These are phyloP conservation scores for Sisymbrium altissimum DNA, from an alignment of 345 rosid genomes.

Conservation along the genomic window DNA sequence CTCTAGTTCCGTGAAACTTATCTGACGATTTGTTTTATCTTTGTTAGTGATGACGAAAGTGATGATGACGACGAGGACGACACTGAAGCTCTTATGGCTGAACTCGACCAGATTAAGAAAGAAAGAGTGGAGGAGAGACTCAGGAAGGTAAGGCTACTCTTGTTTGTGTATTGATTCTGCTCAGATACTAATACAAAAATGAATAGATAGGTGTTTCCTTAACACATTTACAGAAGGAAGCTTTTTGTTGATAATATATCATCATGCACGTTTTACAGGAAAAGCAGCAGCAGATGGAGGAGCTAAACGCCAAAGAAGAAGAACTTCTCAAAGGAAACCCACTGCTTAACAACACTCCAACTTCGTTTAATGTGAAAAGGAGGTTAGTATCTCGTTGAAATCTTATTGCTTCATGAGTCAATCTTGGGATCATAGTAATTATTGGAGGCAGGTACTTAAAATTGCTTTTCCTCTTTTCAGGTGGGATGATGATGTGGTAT, in stretches of 20 bases:
- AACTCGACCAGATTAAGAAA: constrained; percentile 93
- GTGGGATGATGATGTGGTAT: constrained; percentile 99
- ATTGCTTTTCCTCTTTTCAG: constrained; percentile 32
- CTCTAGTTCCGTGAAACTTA: neutral
- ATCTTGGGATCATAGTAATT: neutral
- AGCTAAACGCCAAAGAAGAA: constrained; percentile 81
- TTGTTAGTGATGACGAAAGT: constrained; percentile 44
- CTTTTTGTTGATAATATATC: neutral
- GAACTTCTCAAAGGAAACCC: constrained; percentile 96
- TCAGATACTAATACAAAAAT: constrained; percentile 1
- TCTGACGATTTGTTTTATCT: constrained; percentile 5
- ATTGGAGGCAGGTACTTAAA: neutral
- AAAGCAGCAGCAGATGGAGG: constrained; percentile 65
- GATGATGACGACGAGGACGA: constrained; percentile 78
- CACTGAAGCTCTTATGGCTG: constrained; percentile 88
- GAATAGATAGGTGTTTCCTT: neutral
- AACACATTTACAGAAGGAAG: neutral
- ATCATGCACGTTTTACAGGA: constrained; percentile 47
- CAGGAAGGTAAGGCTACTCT: constrained; percentile 50
- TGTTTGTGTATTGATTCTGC: neutral
- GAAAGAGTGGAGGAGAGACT: constrained; percentile 91
- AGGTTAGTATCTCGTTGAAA: constrained; percentile 46
- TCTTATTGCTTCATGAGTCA: neutral
- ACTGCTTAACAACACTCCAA: constrained; percentile 63
- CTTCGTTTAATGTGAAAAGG: constrained; percentile 77